These are phyloP conservation scores for Solanum megistacrolobum DNA, from an alignment of 257 asterid genomes.

Conservation along the genomic window DNA sequence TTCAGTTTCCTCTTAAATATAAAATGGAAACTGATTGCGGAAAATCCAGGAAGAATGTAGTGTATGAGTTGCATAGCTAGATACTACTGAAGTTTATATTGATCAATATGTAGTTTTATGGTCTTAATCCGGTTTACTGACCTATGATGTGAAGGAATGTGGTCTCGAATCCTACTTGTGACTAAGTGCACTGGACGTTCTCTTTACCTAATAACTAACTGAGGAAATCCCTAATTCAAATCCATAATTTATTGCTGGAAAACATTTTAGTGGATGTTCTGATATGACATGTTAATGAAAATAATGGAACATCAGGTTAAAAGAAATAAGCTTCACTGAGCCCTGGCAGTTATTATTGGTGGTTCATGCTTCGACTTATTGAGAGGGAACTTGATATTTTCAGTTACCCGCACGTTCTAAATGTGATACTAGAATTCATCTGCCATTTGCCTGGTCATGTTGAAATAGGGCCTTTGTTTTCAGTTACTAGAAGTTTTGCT, in stretches of 20 bases:
- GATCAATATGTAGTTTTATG: background rate
- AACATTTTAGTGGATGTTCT: background rate
- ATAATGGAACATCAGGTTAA: background rate
- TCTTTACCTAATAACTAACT: background rate
- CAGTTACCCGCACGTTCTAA: background rate
- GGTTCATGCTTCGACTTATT: background rate
- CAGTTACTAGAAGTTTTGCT: background rate
- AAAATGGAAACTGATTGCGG: background rate
- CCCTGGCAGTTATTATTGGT: background rate
- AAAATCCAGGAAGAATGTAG: background rate
- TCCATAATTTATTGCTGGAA: background rate
- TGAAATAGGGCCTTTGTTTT: background rate
- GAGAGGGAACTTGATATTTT: background rate
- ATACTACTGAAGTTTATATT: background rate
- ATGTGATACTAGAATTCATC: background rate
- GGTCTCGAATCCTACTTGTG: background rate
- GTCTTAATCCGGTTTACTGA: background rate
- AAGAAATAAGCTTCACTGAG: background rate
- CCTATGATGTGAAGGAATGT: background rate
- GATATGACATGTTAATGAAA: background rate
- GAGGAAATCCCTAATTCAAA: background rate
- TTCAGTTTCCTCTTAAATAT: background rate
- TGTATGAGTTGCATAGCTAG: background rate
- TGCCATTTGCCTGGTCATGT: background rate
- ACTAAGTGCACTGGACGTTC: background rate